Evolutionary conservation across 1,284 basidiomycete species (phyloP).

Genomic region (Leccinum glutinopallens): DNA sequence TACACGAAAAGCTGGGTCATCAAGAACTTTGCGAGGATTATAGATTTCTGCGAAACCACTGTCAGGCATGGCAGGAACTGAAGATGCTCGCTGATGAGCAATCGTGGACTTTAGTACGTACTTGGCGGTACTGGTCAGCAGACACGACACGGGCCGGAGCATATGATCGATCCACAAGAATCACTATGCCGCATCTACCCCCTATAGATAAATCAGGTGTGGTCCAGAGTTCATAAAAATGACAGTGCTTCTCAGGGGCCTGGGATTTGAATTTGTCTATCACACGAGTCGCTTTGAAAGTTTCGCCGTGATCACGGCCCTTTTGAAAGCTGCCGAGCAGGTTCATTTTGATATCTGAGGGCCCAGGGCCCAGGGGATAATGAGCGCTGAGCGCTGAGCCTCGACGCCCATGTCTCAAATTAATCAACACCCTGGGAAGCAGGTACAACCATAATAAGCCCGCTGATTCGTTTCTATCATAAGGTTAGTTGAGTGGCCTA

Average conservation of each 20-base stretch:
- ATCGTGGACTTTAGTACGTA: slow-evolving; percentile 6
- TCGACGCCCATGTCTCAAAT: neutral
- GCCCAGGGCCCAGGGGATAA: neutral
- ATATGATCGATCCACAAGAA: neutral
- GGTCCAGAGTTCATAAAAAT: neutral
- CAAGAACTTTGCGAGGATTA: slow-evolving; percentile 52
- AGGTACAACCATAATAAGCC: neutral
- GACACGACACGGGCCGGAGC: slow-evolving; percentile 6
- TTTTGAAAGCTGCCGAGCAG: neutral
- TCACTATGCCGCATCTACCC: neutral
- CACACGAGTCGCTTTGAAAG: neutral
- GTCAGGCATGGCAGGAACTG: slow-evolving; percentile 24
- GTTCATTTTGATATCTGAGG: neutral
- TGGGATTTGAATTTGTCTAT: neutral
- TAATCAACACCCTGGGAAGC: neutral
- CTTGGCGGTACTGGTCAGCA: slow-evolving; percentile 15
- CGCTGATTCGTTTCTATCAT: neutral
- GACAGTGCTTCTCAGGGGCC: neutral
- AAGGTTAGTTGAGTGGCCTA: neutral
- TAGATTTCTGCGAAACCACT: slow-evolving; percentile 45
- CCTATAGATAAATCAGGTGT: neutral
- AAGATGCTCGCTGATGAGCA: neutral
- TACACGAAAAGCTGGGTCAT: slow-evolving; percentile 53
- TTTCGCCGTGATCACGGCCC: neutral
- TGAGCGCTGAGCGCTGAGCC: neutral